These are phyloP conservation scores for Actinomortierella ambigua DNA, from an alignment of 371 early-diverging fungal genomes.

Conservation along the genomic window DNA sequence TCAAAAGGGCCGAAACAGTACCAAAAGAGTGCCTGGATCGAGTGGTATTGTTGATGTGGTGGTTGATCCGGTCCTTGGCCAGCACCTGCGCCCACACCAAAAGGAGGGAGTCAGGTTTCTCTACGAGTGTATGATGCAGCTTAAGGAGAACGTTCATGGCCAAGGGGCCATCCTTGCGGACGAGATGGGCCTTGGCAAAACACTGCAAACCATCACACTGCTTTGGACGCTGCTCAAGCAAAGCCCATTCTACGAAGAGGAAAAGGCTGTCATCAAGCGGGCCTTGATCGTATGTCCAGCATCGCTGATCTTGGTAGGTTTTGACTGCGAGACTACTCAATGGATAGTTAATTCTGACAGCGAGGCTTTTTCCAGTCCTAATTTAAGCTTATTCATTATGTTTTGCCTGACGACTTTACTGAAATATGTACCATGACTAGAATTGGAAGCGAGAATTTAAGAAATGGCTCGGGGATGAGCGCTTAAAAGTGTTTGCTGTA, in stretches of 20 bases:
- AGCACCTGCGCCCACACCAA: constrained; percentile 63
- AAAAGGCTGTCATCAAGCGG: constrained; percentile 41
- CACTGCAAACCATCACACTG: constrained; percentile 63
- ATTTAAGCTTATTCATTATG: too few relatives aligned
- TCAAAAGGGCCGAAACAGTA: constrained; percentile 10
- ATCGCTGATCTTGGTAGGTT: constrained; percentile 50
- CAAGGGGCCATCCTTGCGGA: constrained; percentile 67
- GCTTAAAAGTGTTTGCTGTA: constrained; percentile 49
- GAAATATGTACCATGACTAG: too few relatives aligned
- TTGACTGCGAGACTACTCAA: not conserved
- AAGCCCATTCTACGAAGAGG: constrained; percentile 46
- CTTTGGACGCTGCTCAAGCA: constrained; percentile 70
- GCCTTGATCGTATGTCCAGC: constrained; percentile 71
- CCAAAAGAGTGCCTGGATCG: constrained; percentile 20
- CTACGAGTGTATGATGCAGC: constrained; percentile 62
- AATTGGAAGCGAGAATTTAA: constrained; percentile 71
- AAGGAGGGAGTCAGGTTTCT: constrained; percentile 63
- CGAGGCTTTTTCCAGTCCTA: not conserved
- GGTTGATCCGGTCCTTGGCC: constrained; percentile 55
- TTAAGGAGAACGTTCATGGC: constrained; percentile 25
- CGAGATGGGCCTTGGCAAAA: constrained; percentile 68
- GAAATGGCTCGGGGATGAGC: constrained; percentile 67
- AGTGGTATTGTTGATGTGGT: constrained; percentile 58
- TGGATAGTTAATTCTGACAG: not conserved
- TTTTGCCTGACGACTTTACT: too few relatives aligned